Base-by-base conservation (phyloP, 495 filamentous ascomycete species). In the Aspergillus affinis region DNA sequence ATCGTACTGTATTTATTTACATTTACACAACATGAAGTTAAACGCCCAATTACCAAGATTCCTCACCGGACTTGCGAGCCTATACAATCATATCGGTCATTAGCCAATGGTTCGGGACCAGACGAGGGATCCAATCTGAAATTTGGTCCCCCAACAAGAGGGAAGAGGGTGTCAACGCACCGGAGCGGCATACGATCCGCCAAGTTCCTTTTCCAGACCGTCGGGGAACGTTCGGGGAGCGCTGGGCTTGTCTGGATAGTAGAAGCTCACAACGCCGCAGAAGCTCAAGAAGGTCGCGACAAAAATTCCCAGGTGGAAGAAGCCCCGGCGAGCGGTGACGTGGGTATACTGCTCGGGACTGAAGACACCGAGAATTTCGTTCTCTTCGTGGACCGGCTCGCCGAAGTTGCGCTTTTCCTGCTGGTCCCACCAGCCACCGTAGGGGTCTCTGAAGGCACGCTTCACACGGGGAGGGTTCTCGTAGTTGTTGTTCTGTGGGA, bases 351-450 rank as follows among this genome's bases (percentile, higher is more conserved):
- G 89, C 68, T 97, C 86, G 2, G 90, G 84, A 53, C 89, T 88
- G 78, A 99, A 93, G 57, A 96, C 87, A 68, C 93, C 93, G 20
- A 98, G 82, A 55, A 97, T 86, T 72, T 99, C 95, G 69, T 98
- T 88, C 75, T 99, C 95, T 76, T 99, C 95, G 73, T 99, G 93
- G 27, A 96, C 85, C 4, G 92, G 89, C 75, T 99, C 95, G 67
- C 92, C 92, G 66, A 87, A 99, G 80, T 98, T 97, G 59, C 93
- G 87, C 66, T 93, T 89, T 72, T 97, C 93, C 71, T 98, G 93
- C 80, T 91, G 89, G 75, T 98, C 93, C 93, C 93, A 98, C 91
- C 92, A 98, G 71, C 91, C 89, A 66, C 76, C 93, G 70, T 98
- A 84, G 41, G 95, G 95, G 71, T 98, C 95, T 72, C 95, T 90